Evolutionary conservation across 1,284 basidiomycete genomes (phyloP), one percentile per base, ranked within the genome.

Genomic region (Sanghuangporus baumii): DNA sequence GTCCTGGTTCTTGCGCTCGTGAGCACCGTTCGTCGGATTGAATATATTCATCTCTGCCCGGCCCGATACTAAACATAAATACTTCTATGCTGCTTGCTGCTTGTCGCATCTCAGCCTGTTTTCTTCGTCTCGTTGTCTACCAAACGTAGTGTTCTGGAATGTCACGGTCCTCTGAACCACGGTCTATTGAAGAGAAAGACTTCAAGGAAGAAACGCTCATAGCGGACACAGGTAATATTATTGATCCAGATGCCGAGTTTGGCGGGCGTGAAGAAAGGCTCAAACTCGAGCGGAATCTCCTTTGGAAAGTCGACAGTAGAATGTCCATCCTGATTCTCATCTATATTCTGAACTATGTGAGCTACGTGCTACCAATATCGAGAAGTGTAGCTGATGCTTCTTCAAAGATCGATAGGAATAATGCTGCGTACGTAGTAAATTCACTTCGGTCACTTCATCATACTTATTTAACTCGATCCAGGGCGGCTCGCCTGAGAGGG

Each of bases 401-500:
- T 14, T 60, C 12, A 11, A 23, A 88, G 76, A 81, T 89, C 67
- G 87, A 89, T 70, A 79, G 87, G 56, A 89, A 86, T 70, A 88
- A 88, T 72, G 83, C 80, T 59, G 78, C 81, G 84, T 85, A 69
- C 64, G 78, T 70, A 8, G 37, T 9, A 20, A 23, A 23, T 14
- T 46, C 43, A 48, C 51, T 46, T 54, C 26, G 52, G 43, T 31
- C 31, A 16, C n/a, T 34, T 50, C 16, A 38, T 41, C 48, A 51
- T 36, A 34, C 1, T 38, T 9, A 16, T 36, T 36, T 18, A 26
- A n/a, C 20, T 61, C 34, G 2, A 56, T 7, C 23, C 66, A 86
- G 85, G 59, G 87, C 87, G 16, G 88, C 88, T n/a, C 76, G 87
- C 48, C 70, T 90, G 41, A 79, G 82, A 64, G 90, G 91, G 1